Evolutionary conservation across 2,329 filamentous ascomycete species (phyloP).

Genomic region (Endoconidiophora laricicola): DNA sequence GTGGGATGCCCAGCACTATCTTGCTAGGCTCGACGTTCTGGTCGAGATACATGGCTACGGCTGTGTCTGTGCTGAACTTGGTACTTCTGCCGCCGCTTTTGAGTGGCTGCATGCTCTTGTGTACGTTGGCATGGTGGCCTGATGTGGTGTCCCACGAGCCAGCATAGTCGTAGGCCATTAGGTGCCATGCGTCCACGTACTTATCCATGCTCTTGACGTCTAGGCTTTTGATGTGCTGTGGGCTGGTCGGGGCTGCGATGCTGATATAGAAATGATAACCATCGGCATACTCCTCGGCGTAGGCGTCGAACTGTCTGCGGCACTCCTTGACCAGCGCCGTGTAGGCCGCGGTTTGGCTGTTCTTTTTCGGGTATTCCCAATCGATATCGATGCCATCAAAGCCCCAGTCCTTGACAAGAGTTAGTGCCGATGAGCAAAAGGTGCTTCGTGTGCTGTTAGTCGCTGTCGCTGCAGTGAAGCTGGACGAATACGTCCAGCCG

Average conservation of each 20-base stretch:
- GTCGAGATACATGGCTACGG: slow-evolving; percentile 41
- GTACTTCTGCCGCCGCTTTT: slow-evolving; percentile 36
- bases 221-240: slow-evolving; percentile 32
- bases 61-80: slow-evolving; percentile 50
- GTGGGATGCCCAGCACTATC: slow-evolving; percentile 61
- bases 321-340: slow-evolving; percentile 27
- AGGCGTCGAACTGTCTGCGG: slow-evolving; percentile 27
- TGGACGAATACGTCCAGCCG: slow-evolving; percentile 60
- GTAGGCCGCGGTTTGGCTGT: slow-evolving; percentile 25
- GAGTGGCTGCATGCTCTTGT: slow-evolving; percentile 17
- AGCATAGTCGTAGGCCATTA: slow-evolving; percentile 57
- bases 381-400: slow-evolving; percentile 41
- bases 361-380: slow-evolving; percentile 35
- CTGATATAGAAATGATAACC: slow-evolving; percentile 34
- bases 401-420: slow-evolving; percentile 51
- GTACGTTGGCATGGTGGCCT: slow-evolving; percentile 53
- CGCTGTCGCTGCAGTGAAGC: slow-evolving; percentile 47
- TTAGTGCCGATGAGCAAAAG: slow-evolving; percentile 54
- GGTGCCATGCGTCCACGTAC: slow-evolving; percentile 41
- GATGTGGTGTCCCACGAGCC: slow-evolving; percentile 47
- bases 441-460: slow-evolving; percentile 41
- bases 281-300: slow-evolving; percentile 24
- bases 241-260: slow-evolving; percentile 32
- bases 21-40: slow-evolving; percentile 43
- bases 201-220: slow-evolving; percentile 37